Conservation (phyloP, 345 rosid species). For the Eucalyptus brandiana region DNA sequence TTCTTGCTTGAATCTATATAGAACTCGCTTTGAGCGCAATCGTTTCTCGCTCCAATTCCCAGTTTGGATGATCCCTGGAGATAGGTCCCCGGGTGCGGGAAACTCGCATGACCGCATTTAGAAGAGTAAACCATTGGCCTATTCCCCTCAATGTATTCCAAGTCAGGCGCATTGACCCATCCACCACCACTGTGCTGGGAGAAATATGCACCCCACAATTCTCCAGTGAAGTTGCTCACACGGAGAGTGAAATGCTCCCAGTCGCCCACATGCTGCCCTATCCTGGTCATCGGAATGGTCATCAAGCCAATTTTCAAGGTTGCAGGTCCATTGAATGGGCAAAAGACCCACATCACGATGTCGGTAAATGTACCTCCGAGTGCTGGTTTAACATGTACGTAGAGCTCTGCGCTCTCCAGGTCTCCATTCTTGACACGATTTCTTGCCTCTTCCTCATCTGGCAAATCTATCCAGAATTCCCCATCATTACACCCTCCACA, state of each 20-base stretch:
- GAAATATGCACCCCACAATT: conserved; percentile 66
- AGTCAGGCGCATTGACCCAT: conserved; percentile 54
- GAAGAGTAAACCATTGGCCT: conserved; percentile 70
- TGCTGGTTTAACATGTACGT: conserved; percentile 84
- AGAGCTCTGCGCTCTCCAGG: conserved; percentile 66
- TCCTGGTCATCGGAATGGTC: conserved; percentile 51
- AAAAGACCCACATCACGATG: conserved; percentile 83
- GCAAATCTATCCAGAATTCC: conserved; percentile 76
- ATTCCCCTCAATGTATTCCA: conserved; percentile 60
- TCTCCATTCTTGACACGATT: conserved; percentile 39
- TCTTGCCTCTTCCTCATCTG: conserved; percentile 42
- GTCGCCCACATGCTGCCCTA: conserved; percentile 80
- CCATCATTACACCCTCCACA: conserved; percentile 60
- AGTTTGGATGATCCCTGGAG: conserved; percentile 74
- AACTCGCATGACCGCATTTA: conserved; percentile 82
- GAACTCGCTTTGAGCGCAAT: conserved; percentile 44
- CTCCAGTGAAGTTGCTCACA: conserved; percentile 73
- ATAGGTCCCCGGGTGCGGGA: conserved; percentile 66
- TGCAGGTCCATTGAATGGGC: conserved; percentile 87
- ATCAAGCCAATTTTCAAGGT: conserved; percentile 67
- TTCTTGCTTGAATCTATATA: conserved; percentile 56
- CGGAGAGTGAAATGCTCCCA: conserved; percentile 96
- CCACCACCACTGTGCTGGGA: conserved; percentile 90
- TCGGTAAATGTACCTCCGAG: conserved; percentile 89
- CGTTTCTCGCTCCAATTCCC: conserved; percentile 72